Base-by-base conservation (phyloP, 2,329 filamentous ascomycete species). In the Didymella pomorum region DNA sequence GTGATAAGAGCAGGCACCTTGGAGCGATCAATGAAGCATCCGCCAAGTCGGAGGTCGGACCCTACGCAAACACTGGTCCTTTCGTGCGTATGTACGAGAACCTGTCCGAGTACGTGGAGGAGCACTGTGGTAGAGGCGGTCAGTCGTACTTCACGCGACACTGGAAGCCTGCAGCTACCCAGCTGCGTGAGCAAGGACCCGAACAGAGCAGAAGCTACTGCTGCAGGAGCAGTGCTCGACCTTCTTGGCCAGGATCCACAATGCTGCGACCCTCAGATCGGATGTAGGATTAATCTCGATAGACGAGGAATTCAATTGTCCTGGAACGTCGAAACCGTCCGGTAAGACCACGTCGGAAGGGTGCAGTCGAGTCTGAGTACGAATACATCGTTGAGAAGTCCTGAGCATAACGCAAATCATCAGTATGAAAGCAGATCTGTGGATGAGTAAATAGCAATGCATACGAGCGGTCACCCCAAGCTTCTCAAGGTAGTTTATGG, bases 81-180 rank as follows among this genome's bases (percentile, higher is more conserved):
- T 76, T 81, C 51, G 72, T 81, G 7, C 74, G 78, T 2, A 61
- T 81, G 11, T 75, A 78, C 48, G 79, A 81, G 61, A 80, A 74
- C 29, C 70, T 82, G 1, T 70, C 71, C 8, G 72, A 74, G 26
- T 82, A 83, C 58, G 66, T 76, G 33, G 79, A 73, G 21, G 67
- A 72, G 45, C 60, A 49, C 16, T 57, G 55, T 14, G 47, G 57
- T 39, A 62, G 62, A 5, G 71, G 55, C 63, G 72, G 28, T n/a
- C 63, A 35, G 57, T 75, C 76, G 43, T 79, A 80, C 66, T 82
- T 78, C 63, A 77, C 69, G 21, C 72, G 70, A 42, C 48, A 45
- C 2, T 82, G 78, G 73, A 73, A 67, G 39, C 59, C 71, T 14
- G 69, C 77, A 16, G 72, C 76, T 1, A 72, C 73, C n/a, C 78